A percentile compares a stretch with the other conserved stretches of the same genome.
Evolutionary conservation across 2,329 filamentous ascomycete genomes (phyloP).

Genomic region (Dactylellina cionopaga): DNA sequence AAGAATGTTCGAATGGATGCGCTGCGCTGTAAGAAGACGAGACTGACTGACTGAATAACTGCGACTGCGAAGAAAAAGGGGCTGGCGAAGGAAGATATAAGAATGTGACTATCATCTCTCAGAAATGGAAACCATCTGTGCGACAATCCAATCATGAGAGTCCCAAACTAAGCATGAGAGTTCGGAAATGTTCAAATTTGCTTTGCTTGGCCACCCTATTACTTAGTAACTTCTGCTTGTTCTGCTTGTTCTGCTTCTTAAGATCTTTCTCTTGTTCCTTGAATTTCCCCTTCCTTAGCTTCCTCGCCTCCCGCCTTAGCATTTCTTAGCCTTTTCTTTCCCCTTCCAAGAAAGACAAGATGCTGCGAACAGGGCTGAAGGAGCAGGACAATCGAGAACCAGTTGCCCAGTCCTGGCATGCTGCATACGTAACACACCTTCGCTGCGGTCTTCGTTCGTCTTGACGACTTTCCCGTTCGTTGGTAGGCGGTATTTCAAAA

Average conservation of each 20-base stretch:
- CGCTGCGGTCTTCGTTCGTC: not conserved
- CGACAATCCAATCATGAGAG: no score
- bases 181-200: no score
- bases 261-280: not conserved
- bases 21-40: no score
- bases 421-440: slow-evolving; percentile 3
- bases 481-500: not conserved
- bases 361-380: not conserved
- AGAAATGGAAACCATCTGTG: no score
- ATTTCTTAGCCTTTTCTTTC: slow-evolving; percentile 16
- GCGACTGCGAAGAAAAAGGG: not conserved
- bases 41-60: not conserved
- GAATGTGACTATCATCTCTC: not conserved
- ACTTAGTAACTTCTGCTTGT: no score
- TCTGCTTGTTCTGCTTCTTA: not conserved
- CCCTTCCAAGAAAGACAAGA: not conserved
- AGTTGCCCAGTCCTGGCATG: not conserved
- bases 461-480: no score
- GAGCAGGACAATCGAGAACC: not conserved
- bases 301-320: not conserved
- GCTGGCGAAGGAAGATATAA: not conserved
- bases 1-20: no score
- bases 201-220: not conserved
- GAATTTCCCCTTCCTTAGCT: not conserved
- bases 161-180: no score